phyloP scores from a whole-genome alignment of 177 flowering plant genomes.

The Vitis hybrid region DNA sequence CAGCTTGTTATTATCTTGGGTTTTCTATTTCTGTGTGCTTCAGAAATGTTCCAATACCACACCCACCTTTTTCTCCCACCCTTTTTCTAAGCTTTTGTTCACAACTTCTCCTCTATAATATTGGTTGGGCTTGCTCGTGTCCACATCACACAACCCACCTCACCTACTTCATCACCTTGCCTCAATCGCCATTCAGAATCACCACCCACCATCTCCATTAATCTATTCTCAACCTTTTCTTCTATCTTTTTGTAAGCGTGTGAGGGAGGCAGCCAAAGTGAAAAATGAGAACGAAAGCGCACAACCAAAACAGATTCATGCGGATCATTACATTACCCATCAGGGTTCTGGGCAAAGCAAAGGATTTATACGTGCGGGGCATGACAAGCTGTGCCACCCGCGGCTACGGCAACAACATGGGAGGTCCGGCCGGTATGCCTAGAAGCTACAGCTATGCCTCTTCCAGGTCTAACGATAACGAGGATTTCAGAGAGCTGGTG shows the following conservation, averaged over 20 bases:
- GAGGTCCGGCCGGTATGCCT: constrained; percentile 17
- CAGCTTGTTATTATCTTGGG: constrained; percentile 3
- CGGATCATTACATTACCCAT: constrained; percentile 32
- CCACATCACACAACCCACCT: too few relatives aligned
- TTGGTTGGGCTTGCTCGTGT: neutral
- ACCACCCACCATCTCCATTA: too few relatives aligned
- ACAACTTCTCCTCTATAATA: neutral
- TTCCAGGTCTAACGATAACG: constrained; percentile 19
- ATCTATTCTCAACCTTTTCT: too few relatives aligned
- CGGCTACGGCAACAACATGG: constrained; percentile 13
- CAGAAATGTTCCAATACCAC: constrained; percentile 9
- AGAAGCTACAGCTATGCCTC: constrained; percentile 34
- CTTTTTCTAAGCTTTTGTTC: neutral
- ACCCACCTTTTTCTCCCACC: neutral
- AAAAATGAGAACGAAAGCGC: neutral
- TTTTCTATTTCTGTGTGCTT: constrained; percentile 9
- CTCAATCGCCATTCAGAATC: too few relatives aligned
- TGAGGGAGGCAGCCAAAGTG: too few relatives aligned
- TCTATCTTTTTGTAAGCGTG: too few relatives aligned
- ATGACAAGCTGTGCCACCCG: constrained; percentile 22
- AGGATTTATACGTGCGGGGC: constrained; percentile 38
- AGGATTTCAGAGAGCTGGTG: constrained; percentile 44
- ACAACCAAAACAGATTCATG: constrained; percentile 11
- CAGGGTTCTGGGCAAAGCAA: constrained; percentile 21
- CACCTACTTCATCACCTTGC: too few relatives aligned